Base-by-base conservation (phyloP, 495 filamentous ascomycete species). In the Aspergillus ellipticus region DNA sequence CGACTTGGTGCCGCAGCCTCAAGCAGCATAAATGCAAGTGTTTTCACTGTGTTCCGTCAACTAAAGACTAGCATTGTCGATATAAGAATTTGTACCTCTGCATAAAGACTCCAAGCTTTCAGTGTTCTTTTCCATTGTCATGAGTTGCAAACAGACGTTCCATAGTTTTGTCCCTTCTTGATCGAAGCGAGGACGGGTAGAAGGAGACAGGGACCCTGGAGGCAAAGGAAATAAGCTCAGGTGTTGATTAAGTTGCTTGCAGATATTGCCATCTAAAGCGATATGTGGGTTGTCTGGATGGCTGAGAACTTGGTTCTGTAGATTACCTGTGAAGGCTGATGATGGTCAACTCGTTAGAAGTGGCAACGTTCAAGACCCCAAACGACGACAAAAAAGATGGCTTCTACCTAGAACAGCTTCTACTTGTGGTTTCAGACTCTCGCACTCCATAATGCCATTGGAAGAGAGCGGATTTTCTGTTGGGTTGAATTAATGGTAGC, bases 1-100 rank as follows among this genome's bases (percentile, higher is more conserved):
- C 66, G 58, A 52, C 58, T 66, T 45, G 70, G 71, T 58, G 82
- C 78, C 22, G 84, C 85, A 39, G 79, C 68, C 26, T 85, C 87
- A 37, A 96, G 69, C 56, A 96, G 73, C 22, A 84, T 71, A 59
- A 88, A 91, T 2, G 88, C 85, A 52, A 94, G 81, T 28, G 84
- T 78, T 49, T 85, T 84, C 4, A 82, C 79, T 69, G 26, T n/a
- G 41, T 2, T 3, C 3, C 19, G 8, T 53, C 33, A 43, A 43
- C 24, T 42, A 15, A 51, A 24, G 2, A 26, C 11, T 17, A 21
- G 28, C 39, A 13, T 17, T 22, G 15, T 24, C 6, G n/a, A 24
- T 39, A 24, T 22, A 26, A 17, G 8, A 21, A 49, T 33, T 9
- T 0, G 42, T 59, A 61, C 65, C 54, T 60, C 59, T 68, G 47